Percentiles rank a stretch among this genome's conserved stretches.
These are phyloP conservation scores for Didymellaceae sp. DNA, from an alignment of 2,329 filamentous ascomycete species.

Conservation along the genomic window DNA sequence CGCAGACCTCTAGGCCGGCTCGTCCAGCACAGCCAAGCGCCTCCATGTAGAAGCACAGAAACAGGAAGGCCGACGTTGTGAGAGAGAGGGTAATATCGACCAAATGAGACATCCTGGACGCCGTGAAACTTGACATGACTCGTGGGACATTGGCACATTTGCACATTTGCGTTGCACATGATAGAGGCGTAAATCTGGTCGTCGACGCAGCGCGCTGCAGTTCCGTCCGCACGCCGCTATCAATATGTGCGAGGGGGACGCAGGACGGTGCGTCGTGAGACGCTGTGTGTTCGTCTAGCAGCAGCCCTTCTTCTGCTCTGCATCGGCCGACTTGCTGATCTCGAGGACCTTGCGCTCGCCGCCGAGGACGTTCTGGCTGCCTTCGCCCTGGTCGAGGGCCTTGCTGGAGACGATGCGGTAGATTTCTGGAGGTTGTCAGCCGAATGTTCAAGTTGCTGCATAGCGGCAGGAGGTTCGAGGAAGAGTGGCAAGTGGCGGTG, in stretches of 20 bases:
- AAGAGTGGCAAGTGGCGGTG: conserved; percentile 6
- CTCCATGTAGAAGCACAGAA: conserved; percentile 28
- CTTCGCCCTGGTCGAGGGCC: conserved; percentile 88
- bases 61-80: conserved; percentile 37
- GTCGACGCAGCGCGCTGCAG: conserved; percentile 24
- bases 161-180: conserved; percentile 15
- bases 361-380: conserved; percentile 77
- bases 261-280: conserved; percentile 24
- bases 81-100: conserved; percentile 34
- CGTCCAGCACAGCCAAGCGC: conserved; percentile 29
- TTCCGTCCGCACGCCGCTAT: background rate
- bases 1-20: conserved; percentile 34
- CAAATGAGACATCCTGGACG: conserved; percentile 43
- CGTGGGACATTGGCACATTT: conserved; percentile 33
- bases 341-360: conserved; percentile 77
- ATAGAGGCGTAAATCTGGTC: conserved; percentile 24
- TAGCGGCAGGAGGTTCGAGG: background rate
- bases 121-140: conserved; percentile 45
- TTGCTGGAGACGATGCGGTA: conserved; percentile 99
- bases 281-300: conserved; percentile 62
- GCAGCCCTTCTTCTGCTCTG: conserved; percentile 80
- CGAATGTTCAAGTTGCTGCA: background rate
- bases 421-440: conserved; percentile 71
- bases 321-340: conserved; percentile 83
- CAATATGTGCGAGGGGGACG: conserved; percentile 17